These are phyloP conservation scores for Circinella minor DNA, from an alignment of 371 early-diverging fungal species.

Conservation along the genomic window DNA sequence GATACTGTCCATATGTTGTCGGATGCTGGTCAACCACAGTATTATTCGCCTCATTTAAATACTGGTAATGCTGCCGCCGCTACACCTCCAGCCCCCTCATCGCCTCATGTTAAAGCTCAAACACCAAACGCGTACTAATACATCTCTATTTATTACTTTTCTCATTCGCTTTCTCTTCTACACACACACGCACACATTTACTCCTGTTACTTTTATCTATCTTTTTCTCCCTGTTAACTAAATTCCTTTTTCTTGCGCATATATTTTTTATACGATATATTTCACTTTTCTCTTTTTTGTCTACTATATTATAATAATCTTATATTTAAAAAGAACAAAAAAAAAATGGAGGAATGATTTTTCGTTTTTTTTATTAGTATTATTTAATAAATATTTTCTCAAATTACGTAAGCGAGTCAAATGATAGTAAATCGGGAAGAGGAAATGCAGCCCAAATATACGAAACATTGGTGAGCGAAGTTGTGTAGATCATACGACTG, in stretches of 20 bases:
- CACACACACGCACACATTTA: background rate
- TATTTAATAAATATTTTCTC: background rate
- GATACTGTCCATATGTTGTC: constrained; percentile 27
- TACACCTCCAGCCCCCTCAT: background rate
- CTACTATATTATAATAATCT: background rate
- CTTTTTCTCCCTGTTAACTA: background rate
- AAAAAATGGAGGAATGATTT: background rate
- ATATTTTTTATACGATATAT: constrained; percentile 3
- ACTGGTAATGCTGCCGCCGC: background rate
- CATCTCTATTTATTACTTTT: background rate
- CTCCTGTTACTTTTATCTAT: background rate
- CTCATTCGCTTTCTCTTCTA: background rate
- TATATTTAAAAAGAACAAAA: background rate
- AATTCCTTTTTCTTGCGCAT: constrained; percentile 4
- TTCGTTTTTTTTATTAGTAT: background rate
- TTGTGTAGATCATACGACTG: too few species aligned
- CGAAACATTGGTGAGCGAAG: too few species aligned
- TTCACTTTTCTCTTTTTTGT: background rate
- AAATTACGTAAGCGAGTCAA: background rate
- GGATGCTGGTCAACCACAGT: constrained; percentile 17
- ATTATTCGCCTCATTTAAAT: constrained; percentile 19
- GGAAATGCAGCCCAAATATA: too few species aligned
- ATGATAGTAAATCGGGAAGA: background rate
- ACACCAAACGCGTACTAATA: constrained; percentile 8
- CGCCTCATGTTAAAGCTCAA: background rate